phyloP scores from a whole-genome alignment of 208 protist genomes.

The Acanthamoeba lenticulata region DNA sequence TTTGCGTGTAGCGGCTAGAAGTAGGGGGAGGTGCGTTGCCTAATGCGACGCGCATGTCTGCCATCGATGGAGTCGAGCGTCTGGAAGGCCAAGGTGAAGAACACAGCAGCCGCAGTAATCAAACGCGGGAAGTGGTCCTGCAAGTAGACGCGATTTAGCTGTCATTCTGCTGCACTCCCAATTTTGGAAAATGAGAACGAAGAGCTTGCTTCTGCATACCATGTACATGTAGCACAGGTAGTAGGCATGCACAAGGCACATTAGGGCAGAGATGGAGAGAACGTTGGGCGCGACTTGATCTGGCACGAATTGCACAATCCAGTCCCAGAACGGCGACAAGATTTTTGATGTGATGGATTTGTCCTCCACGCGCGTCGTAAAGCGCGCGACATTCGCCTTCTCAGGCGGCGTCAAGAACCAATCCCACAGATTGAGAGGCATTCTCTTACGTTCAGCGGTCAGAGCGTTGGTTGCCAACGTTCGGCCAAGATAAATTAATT shows the following conservation, averaged over 20 bases:
- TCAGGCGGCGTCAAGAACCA: conserved; percentile 63
- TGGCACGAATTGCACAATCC: conserved; percentile 86
- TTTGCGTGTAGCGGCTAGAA: not conserved
- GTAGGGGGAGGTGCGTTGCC: not conserved
- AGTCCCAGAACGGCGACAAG: conserved; percentile 82
- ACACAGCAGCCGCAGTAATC: conserved; percentile 83
- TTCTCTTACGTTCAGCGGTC: not conserved
- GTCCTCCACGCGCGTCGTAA: conserved; percentile 29
- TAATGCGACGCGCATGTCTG: conserved; percentile 85
- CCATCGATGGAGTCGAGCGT: conserved; percentile 89
- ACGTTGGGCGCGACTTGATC: conserved; percentile 93
- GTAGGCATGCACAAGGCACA: conserved; percentile 90
- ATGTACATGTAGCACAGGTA: conserved; percentile 90
- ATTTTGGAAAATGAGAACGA: no score
- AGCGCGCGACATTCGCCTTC: conserved; percentile 64
- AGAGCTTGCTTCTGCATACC: no score
- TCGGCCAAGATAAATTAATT: no score
- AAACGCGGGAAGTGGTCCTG: not conserved
- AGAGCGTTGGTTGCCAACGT: no score
- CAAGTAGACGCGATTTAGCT: not conserved
- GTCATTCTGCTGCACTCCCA: no score
- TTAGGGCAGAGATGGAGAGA: conserved; percentile 89
- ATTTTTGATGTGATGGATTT: conserved; percentile 50
- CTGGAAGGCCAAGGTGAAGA: conserved; percentile 83
- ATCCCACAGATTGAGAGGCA: not conserved